phyloP scores from a whole-genome alignment of 371 early-diverging fungal genomes.

The Basidiobolus meristosporus region DNA sequence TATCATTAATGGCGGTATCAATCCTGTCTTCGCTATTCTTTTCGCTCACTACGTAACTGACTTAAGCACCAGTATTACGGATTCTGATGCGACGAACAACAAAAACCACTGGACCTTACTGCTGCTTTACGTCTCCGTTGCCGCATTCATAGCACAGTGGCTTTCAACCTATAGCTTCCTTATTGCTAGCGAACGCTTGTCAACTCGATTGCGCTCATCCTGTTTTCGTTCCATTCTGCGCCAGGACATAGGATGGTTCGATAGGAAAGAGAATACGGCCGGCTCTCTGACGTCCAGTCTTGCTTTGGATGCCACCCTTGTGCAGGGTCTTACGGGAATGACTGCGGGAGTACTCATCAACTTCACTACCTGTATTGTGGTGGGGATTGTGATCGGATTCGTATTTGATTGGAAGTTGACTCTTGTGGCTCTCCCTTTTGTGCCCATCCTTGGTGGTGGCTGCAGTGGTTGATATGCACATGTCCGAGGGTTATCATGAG shows the following conservation, averaged over 20 bases:
- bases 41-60: slow-evolving; percentile 26
- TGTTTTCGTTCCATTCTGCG: slow-evolving; percentile 35
- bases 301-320: slow-evolving; percentile 49
- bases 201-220: slow-evolving; percentile 30
- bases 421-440: slow-evolving; percentile 26
- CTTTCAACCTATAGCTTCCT: slow-evolving; percentile 23
- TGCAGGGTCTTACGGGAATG: slow-evolving; percentile 22
- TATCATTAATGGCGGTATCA: slow-evolving; percentile 6
- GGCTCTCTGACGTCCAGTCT: slow-evolving; percentile 68
- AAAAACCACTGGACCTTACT: slow-evolving; percentile 55
- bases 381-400: slow-evolving; percentile 25
- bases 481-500: slow-evolving; percentile 25
- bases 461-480: slow-evolving; percentile 39
- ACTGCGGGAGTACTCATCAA: slow-evolving; percentile 4
- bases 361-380: too few species aligned
- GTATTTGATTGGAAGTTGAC: slow-evolving; percentile 45
- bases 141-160: slow-evolving; percentile 26
- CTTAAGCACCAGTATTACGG: slow-evolving; percentile 6
- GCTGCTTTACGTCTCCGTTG: slow-evolving; percentile 39
- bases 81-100: slow-evolving; percentile 3
- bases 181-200: slow-evolving; percentile 29
- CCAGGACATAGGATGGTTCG: slow-evolving; percentile 80
- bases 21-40: slow-evolving; percentile 25
- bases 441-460: slow-evolving; percentile 26
- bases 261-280: slow-evolving; percentile 52